phyloP scores from a whole-genome alignment of 352 stramenopile species.

The Globisporangium nagaii region DNA sequence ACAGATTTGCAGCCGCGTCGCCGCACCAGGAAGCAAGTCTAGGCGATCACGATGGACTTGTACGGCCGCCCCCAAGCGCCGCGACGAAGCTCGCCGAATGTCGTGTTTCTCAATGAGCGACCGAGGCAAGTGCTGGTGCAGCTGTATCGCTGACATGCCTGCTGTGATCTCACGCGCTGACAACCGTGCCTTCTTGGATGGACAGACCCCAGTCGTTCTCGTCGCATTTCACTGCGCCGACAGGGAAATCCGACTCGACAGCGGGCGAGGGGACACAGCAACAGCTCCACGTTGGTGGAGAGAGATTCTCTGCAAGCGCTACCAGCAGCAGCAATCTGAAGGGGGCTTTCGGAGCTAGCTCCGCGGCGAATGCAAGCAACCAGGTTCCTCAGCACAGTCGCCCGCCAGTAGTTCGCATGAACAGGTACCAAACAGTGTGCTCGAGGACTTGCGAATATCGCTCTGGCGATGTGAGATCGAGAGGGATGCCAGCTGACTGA shows the following conservation, averaged over 20 bases:
- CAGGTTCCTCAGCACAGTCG: conserved; percentile 9
- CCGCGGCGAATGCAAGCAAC: conserved; percentile 3
- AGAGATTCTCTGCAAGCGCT: background rate
- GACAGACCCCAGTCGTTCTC: conserved; percentile 28
- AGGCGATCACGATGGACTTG: conserved; percentile 26
- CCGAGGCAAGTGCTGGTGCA: conserved; percentile 25
- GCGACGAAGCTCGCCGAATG: conserved; percentile 16
- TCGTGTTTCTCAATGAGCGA: conserved; percentile 38
- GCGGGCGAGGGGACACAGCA: conserved; percentile 7
- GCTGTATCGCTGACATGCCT: too few relatives aligned
- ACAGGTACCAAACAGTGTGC: conserved; percentile 2
- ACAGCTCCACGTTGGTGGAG: background rate
- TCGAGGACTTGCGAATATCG: too few relatives aligned
- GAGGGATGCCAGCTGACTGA: background rate
- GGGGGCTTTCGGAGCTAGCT: background rate
- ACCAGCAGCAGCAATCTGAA: background rate
- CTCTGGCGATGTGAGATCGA: too few relatives aligned
- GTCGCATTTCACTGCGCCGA: conserved; percentile 17
- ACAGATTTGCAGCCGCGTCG: background rate
- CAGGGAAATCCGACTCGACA: background rate
- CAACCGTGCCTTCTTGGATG: too few relatives aligned
- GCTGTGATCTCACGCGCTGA: too few relatives aligned
- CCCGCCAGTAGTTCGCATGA: conserved; percentile 1
- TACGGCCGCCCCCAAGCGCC: conserved; percentile 34
- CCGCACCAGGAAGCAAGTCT: background rate